Percentiles rank a stretch among this genome's conserved stretches.
Evolutionary conservation across 1,284 basidiomycete species (phyloP).

Genomic region (Tilletia setariae): DNA sequence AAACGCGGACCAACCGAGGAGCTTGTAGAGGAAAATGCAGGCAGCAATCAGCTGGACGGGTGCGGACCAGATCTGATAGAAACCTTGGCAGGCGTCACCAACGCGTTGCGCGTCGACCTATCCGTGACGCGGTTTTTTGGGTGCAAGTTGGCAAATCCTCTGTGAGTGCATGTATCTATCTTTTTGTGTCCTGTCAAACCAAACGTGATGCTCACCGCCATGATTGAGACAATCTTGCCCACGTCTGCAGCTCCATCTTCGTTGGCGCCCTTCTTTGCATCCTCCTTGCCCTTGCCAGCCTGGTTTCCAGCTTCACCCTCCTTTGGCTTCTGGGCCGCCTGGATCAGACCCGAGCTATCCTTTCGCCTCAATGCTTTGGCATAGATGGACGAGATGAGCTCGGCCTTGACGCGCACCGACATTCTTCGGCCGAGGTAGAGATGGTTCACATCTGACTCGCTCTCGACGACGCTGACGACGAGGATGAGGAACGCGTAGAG

Average conservation of each 20-base stretch:
- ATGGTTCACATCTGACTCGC: slow-evolving; percentile 66
- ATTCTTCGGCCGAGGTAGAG: slow-evolving; percentile 70
- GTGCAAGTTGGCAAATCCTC: too few species aligned
- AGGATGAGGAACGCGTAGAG: slow-evolving; percentile 31
- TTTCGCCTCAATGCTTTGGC: slow-evolving; percentile 81
- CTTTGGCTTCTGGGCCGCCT: slow-evolving; percentile 31
- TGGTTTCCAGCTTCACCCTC: slow-evolving; percentile 3
- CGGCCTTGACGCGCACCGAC: slow-evolving; percentile 66
- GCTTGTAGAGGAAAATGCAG: slow-evolving; percentile 34
- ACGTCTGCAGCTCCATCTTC: slow-evolving; percentile 19
- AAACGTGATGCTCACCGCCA: slow-evolving; percentile 20
- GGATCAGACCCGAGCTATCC: slow-evolving; percentile 75
- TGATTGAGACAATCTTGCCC: slow-evolving; percentile 34
- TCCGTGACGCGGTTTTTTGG: too few species aligned
- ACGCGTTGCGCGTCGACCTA: slow-evolving; percentile 27
- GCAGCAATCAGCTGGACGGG: slow-evolving; percentile 35
- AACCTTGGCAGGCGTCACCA: slow-evolving; percentile 12
- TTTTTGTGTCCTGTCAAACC: too few species aligned
- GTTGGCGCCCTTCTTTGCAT: slow-evolving; percentile 16
- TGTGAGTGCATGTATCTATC: too few species aligned
- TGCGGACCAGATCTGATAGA: slow-evolving; percentile 28
- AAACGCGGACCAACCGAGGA: slow-evolving; percentile 44
- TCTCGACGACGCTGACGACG: slow-evolving; percentile 28
- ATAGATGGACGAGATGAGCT: slow-evolving; percentile 78
- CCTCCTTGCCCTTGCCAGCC: slow-evolving; percentile 36